A percentile compares a stretch with the other conserved stretches of the same genome.
Evolutionary conservation across 129 eudicot genomes (phyloP).

Genomic region (Logfia minima): DNA sequence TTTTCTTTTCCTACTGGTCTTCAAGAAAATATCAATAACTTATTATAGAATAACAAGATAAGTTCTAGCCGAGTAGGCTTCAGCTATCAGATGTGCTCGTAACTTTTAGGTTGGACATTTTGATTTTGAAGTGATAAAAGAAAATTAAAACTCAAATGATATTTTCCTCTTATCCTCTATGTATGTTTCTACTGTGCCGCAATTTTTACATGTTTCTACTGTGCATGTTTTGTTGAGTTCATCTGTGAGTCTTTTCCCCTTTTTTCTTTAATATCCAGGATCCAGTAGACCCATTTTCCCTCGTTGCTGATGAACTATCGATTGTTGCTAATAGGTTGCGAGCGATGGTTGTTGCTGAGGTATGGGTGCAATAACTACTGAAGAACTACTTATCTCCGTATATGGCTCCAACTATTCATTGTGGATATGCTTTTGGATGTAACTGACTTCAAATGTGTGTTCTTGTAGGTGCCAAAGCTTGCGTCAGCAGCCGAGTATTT

Average conservation of each 20-base stretch:
- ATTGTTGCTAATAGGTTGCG: slow-evolving; percentile 70
- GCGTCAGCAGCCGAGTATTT: slow-evolving; percentile 97
- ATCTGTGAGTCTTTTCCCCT: background rate
- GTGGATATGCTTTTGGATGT: slow-evolving; percentile 15
- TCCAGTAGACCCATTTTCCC: slow-evolving; percentile 82
- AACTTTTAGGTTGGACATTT: background rate
- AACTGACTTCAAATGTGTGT: background rate
- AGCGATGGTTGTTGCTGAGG: slow-evolving; percentile 93
- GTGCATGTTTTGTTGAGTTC: background rate
- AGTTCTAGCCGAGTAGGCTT: background rate
- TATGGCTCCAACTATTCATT: background rate
- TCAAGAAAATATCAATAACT: background rate
- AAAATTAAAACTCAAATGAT: background rate
- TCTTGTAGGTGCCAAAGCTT: slow-evolving; percentile 83
- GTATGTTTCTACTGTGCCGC: background rate
- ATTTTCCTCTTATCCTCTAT: background rate
- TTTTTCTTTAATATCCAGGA: slow-evolving; percentile 43
- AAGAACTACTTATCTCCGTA: background rate
- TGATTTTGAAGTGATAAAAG: background rate
- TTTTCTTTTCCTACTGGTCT: background rate
- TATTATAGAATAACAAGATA: background rate
- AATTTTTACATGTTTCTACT: background rate
- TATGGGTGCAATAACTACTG: slow-evolving; percentile 15
- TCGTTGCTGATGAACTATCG: slow-evolving; percentile 88
- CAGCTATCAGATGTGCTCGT: background rate